These are phyloP conservation scores for Arthrobotrys sphaeroides DNA, from an alignment of 2,329 filamentous ascomycete genomes.

Conservation along the genomic window DNA sequence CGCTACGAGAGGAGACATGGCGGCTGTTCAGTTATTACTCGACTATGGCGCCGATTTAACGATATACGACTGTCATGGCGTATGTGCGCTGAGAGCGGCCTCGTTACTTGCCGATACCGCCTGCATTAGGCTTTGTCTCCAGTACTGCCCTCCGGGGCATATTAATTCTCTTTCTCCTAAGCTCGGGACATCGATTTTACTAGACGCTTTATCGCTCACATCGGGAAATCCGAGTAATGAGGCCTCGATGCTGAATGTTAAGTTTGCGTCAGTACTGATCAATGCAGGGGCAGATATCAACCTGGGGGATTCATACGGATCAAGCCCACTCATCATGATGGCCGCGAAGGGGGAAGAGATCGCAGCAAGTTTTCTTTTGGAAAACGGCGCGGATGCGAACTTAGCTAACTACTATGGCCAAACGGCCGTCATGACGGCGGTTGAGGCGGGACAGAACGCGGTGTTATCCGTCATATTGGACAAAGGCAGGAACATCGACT, in stretches of 20 bases:
- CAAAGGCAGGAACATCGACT: background rate
- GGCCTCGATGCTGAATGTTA: no score
- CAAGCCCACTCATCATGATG: background rate
- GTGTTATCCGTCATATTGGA: background rate
- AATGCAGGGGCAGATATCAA: background rate
- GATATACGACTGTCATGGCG: background rate
- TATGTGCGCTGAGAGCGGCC: background rate
- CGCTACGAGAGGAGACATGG: background rate
- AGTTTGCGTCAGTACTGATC: background rate
- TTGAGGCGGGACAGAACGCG: background rate
- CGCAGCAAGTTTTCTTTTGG: background rate
- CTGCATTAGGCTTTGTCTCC: background rate
- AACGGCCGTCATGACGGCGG: background rate
- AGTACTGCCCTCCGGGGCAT: background rate
- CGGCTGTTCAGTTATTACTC: background rate
- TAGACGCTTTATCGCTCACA: background rate
- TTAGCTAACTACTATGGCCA: background rate
- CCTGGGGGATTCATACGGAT: background rate
- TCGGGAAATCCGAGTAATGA: no score
- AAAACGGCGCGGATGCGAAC: background rate
- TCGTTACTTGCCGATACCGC: background rate
- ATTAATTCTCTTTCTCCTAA: background rate
- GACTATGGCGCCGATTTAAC: background rate
- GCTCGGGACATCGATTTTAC: background rate
- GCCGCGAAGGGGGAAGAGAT: background rate